phyloP scores from a whole-genome alignment of 202 grass and related monocot species.

The Setaria italica region DNA sequence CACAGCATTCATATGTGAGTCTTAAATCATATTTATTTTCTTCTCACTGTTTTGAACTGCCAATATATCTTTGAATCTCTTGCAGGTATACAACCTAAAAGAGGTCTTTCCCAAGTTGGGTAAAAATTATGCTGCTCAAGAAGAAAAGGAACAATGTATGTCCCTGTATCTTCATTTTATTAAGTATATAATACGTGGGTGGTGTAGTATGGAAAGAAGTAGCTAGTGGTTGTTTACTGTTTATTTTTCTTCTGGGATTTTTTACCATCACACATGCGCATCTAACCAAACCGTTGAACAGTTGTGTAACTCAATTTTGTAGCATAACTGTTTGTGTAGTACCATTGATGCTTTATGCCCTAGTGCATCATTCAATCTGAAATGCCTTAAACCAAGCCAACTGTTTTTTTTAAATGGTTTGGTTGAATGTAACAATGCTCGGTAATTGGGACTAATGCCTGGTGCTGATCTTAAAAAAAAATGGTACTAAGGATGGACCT shows the following conservation, averaged over 20 bases:
- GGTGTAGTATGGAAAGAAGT: not conserved
- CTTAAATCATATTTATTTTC: constrained; percentile 12
- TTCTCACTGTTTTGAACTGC: constrained; percentile 5
- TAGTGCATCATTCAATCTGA: not conserved
- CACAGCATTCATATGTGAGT: not conserved
- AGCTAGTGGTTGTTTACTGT: constrained; percentile 5
- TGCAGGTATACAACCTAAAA: constrained; percentile 83
- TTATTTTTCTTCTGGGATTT: not conserved
- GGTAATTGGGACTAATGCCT: not conserved
- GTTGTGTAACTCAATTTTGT: not conserved
- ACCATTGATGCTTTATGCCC: not conserved
- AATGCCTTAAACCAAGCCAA: constrained; percentile 2
- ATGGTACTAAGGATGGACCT: not conserved
- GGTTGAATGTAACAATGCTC: constrained; percentile 9
- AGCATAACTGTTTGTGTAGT: not conserved
- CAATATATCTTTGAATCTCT: constrained; percentile 33
- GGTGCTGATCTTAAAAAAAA: not conserved
- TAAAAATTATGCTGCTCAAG: constrained; percentile 94
- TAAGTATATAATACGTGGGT: not conserved
- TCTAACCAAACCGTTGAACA: constrained; percentile 24
- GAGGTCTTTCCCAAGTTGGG: constrained; percentile 72
- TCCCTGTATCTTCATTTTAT: constrained; percentile 18
- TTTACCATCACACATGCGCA: not conserved
- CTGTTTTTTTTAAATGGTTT: not conserved
- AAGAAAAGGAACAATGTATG: constrained; percentile 81